phyloP scores from a whole-genome alignment of 805 yeast species.

The Lipomyces kockii region DNA sequence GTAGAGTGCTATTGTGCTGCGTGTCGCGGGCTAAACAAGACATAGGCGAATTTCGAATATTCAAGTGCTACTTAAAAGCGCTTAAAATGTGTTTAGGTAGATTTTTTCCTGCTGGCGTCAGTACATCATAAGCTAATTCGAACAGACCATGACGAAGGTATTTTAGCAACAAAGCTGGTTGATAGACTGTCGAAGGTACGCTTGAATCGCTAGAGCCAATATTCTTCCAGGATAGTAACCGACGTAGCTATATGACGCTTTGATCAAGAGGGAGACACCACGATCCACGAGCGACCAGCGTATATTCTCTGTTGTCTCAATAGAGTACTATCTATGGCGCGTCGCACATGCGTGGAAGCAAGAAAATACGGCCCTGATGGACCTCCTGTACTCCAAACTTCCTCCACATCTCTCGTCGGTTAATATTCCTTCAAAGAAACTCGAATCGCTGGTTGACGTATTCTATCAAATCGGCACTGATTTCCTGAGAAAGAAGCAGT shows the following conservation, averaged over 20 bases:
- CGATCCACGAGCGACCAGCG: not conserved
- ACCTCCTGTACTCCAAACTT: slow-evolving; percentile 18
- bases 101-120: not conserved
- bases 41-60: slow-evolving; percentile 15
- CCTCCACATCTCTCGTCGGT: slow-evolving; percentile 2
- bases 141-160: slow-evolving; percentile 20
- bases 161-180: slow-evolving; percentile 14
- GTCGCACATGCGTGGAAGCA: slow-evolving; percentile 23
- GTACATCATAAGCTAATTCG: not conserved
- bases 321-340: slow-evolving; percentile 23
- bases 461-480: slow-evolving; percentile 22
- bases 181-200: slow-evolving; percentile 16
- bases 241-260: not conserved
- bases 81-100: slow-evolving; percentile 25
- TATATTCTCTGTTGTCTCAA: not conserved
- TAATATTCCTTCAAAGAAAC: slow-evolving; percentile 13
- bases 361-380: slow-evolving; percentile 24
- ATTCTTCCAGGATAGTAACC: not conserved
- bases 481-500: slow-evolving; percentile 3
- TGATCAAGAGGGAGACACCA: not conserved
- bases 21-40: not conserved
- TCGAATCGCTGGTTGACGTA: slow-evolving; percentile 22
- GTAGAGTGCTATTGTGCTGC: not conserved
- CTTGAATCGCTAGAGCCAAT: not conserved
- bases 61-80: slow-evolving; percentile 25